A percentile compares a stretch with the other conserved stretches of the same genome.
phyloP scores from a whole-genome alignment of 495 filamentous ascomycete genomes.

The Podospora appendiculata region DNA sequence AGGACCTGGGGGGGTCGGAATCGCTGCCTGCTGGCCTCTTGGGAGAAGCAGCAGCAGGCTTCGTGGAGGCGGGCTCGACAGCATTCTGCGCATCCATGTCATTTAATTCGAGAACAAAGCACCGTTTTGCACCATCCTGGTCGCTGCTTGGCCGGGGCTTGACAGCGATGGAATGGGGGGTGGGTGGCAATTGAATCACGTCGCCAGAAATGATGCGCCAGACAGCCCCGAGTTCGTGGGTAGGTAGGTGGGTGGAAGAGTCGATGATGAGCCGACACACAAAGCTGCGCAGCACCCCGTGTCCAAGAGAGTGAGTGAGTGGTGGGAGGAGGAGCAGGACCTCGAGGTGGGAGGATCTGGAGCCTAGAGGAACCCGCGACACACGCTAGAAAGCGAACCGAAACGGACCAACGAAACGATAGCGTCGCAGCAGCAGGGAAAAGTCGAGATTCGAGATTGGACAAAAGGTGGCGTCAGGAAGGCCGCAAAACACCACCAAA shows the following conservation, averaged over 20 bases:
- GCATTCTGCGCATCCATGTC: conserved; percentile 54
- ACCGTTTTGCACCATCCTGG: conserved; percentile 48
- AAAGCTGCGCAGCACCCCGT: no score
- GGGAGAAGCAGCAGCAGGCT: conserved; percentile 44
- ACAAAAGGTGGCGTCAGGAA: conserved; percentile 1
- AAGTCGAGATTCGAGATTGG: not conserved
- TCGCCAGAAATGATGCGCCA: conserved; percentile 17
- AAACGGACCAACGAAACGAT: conserved; percentile 1
- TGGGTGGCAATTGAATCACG: conserved; percentile 18
- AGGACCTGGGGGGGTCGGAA: conserved; percentile 29
- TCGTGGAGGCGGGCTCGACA: conserved; percentile 48
- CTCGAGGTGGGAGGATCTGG: no score
- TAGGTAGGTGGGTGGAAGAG: no score
- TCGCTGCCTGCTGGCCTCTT: conserved; percentile 38
- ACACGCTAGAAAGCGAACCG: conserved; percentile 6
- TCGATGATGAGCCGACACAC: no score
- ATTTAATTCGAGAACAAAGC: conserved; percentile 42
- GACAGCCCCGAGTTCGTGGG: conserved; percentile 1
- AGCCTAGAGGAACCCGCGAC: conserved; percentile 3
- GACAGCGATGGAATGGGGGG: conserved; percentile 2
- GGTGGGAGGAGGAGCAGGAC: not conserved
- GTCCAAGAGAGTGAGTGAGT: no score
- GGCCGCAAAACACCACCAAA: not conserved
- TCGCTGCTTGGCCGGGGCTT: conserved; percentile 30
- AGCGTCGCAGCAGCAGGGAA: not conserved